These are phyloP conservation scores for Ceratocystis huliohia DNA, from an alignment of 2,329 filamentous ascomycete genomes.

Conservation along the genomic window DNA sequence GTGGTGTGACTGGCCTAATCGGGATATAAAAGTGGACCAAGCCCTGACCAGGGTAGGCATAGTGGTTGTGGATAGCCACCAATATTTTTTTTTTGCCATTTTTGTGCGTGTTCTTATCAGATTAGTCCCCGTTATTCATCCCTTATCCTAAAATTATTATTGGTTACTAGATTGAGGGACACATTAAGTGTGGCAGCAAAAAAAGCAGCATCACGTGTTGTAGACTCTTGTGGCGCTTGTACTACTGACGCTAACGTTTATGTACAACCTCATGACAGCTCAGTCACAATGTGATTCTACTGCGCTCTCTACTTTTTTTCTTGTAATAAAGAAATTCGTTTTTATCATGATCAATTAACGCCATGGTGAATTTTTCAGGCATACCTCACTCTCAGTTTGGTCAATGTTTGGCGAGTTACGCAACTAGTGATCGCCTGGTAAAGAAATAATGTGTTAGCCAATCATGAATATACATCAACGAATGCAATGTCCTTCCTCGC, in stretches of 20 bases:
- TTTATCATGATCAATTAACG: background rate
- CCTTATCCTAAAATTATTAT: background rate
- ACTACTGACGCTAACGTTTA: background rate
- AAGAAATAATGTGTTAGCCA: slow-evolving; percentile 7
- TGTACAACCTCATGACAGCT: background rate
- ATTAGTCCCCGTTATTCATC: slow-evolving; percentile 6
- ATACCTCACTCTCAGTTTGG: background rate
- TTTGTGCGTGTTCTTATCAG: slow-evolving; percentile 20
- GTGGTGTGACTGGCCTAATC: slow-evolving; percentile 19
- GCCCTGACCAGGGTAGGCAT: slow-evolving; percentile 17
- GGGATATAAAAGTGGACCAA: slow-evolving; percentile 19
- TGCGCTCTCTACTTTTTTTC: background rate
- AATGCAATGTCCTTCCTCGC: background rate
- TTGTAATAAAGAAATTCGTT: background rate
- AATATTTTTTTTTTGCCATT: slow-evolving; percentile 10
- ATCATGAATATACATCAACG: background rate
- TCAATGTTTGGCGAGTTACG: background rate
- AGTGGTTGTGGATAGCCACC: slow-evolving; percentile 12
- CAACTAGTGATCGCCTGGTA: slow-evolving; percentile 9
- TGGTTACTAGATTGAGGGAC: background rate
- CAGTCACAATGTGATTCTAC: too few relatives aligned
- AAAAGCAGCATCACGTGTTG: background rate
- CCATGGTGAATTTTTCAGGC: background rate
- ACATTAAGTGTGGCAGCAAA: background rate
- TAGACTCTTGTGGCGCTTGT: background rate